Evolutionary conservation across 1,284 basidiomycete genomes (phyloP).

Genomic region (Kalmanozyma brasiliensis): DNA sequence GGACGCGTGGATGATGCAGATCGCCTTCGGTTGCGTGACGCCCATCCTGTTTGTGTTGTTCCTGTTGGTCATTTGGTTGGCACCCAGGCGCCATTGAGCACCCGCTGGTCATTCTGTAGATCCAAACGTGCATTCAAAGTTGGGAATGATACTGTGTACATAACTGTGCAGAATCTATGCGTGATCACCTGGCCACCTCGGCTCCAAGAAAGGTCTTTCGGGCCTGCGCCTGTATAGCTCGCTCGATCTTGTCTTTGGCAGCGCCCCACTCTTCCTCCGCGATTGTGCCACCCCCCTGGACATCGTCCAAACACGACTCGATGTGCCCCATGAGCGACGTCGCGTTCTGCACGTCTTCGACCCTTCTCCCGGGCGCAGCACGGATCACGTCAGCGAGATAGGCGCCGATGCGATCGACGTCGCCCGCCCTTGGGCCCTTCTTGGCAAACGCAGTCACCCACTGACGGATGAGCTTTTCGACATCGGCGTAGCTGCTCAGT

Average conservation of each 20-base stretch:
- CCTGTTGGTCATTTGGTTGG: too few relatives aligned
- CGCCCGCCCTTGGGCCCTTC: constrained; percentile 44
- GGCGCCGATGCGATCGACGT: constrained; percentile 40
- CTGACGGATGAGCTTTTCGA: constrained; percentile 26
- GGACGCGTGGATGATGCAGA: too few relatives aligned
- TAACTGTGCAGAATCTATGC: too few relatives aligned
- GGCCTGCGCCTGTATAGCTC: constrained; percentile 11
- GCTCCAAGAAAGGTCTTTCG: constrained; percentile 16
- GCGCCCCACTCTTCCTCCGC: constrained; percentile 15
- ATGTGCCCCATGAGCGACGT: constrained; percentile 17
- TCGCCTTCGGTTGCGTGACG: too few relatives aligned
- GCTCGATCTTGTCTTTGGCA: constrained; percentile 13
- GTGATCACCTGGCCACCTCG: constrained; percentile 11
- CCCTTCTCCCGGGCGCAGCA: background rate
- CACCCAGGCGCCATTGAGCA: too few relatives aligned
- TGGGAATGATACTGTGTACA: too few relatives aligned
- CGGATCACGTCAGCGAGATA: constrained; percentile 27
- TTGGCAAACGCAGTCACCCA: constrained; percentile 46
- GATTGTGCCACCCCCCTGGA: background rate
- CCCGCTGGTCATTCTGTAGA: too few relatives aligned
- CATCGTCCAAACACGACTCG: background rate
- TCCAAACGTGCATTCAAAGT: too few relatives aligned
- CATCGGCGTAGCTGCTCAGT: constrained; percentile 18
- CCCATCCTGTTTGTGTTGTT: too few relatives aligned
- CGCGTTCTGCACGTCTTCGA: constrained; percentile 31